Evolutionary conservation across 345 rosid species (phyloP), one percentile per base, ranked within the genome.

Genomic region (Camelina laxa): DNA sequence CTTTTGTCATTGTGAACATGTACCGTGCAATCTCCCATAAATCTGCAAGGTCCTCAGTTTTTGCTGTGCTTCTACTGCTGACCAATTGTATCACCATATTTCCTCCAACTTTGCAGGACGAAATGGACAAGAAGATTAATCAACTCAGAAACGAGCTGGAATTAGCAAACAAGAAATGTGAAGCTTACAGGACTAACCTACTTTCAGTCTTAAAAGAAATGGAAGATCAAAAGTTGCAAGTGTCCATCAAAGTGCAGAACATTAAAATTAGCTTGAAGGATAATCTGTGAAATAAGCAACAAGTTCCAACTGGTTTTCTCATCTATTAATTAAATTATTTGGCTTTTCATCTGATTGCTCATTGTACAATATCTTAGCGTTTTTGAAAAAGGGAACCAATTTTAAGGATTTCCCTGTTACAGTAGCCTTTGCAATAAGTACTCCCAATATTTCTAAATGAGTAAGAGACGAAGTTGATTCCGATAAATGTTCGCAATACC

Each of bases 171-270:
- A 60, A 79, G 65, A 83, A 79, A 77, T 80, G 88, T 66, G 85
- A 81, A 78, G 82, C 79, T 21, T 84, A 83, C 67, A 73, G 84
- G 65, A 79, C 83, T n/a, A 87, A 84, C 75, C 70, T 87, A 75
- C 79, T 83, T 60, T 81, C 87, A 24, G 76, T 87, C 8, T 76
- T 87, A 60, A 84, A 83, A 71, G 88, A 83, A 54, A 75, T 86
- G 47, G 85, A 86, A 55, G 84, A 82, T 47, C 84, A 86, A 72
- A 84, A 84, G 79, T 59, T 86, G 21, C 84, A 83, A 53, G 65
- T 83, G 27, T 83, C 84, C 22, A 68, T 83, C 63, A 80, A 80
- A 67, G 80, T 80, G 65, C 76, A 83, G 70, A 83, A 75, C 67
- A 78, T 83, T 51, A 83, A 75, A 67, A 72, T 83, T 13, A 70